These are phyloP conservation scores for Pythium pectinolyticum DNA, from an alignment of 352 stramenopile genomes.

Conservation along the genomic window DNA sequence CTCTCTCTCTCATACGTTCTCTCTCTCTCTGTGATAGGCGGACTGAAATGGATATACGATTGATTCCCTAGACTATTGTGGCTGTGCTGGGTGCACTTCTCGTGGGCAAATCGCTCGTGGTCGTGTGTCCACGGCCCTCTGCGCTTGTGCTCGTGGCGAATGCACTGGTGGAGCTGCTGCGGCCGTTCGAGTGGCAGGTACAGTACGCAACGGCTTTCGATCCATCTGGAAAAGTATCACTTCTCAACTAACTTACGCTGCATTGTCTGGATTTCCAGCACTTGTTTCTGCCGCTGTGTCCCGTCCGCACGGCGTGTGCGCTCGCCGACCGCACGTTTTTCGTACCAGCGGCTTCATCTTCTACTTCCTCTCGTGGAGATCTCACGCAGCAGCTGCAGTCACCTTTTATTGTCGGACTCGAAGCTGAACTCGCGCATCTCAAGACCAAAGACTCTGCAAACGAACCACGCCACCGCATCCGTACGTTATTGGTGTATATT, in stretches of 20 bases:
- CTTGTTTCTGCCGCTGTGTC: constrained; percentile 57
- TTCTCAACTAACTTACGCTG: not conserved
- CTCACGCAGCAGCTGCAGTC: not conserved
- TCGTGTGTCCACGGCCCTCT: constrained; percentile 52
- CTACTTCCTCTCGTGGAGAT: not conserved
- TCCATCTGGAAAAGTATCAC: too few species aligned
- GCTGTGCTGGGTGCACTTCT: constrained; percentile 46
- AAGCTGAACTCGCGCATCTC: constrained; percentile 46
- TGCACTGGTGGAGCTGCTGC: constrained; percentile 40
- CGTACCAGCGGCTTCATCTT: constrained; percentile 8
- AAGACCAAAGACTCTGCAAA: constrained; percentile 43
- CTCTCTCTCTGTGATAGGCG: not conserved
- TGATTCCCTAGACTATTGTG: constrained; percentile 42
- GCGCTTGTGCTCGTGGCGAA: constrained; percentile 42
- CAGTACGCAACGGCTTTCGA: too few species aligned
- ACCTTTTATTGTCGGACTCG: constrained; percentile 56
- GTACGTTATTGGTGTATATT: too few species aligned
- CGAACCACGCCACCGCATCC: constrained; percentile 63
- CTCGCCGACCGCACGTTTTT: constrained; percentile 43
- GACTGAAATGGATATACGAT: not conserved
- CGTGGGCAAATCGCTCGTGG: constrained; percentile 50
- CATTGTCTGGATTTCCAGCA: constrained; percentile 30
- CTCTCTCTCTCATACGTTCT: not conserved
- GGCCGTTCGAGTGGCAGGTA: constrained; percentile 64
- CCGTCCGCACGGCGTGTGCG: constrained; percentile 34